Conservation (phyloP, 192 early-diverging fungal genomes). For the Gamsiella multidivaricata region DNA sequence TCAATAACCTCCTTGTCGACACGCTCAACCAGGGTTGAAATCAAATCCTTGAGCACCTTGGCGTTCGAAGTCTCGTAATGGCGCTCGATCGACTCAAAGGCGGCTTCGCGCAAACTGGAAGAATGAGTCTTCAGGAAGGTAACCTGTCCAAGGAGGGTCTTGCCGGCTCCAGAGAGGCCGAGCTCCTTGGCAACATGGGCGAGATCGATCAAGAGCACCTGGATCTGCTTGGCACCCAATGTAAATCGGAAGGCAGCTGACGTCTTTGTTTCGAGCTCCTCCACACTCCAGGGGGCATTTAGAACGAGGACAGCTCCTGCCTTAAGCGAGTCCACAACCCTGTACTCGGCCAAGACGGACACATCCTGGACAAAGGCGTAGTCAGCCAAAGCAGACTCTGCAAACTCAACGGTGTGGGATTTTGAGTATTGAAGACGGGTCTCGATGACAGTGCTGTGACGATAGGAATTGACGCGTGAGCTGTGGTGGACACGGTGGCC, state of each 20-base stretch:
- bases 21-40: conserved; percentile 40
- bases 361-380: conserved; percentile 75
- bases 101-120: conserved; percentile 34
- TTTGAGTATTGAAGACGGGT: conserved; percentile 70
- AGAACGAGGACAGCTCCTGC: conserved; percentile 67
- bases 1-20: conserved; percentile 54
- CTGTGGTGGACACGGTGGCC: conserved; percentile 47
- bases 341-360: conserved; percentile 66
- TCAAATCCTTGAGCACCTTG: conserved; percentile 36
- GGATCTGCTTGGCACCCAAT: conserved; percentile 61
- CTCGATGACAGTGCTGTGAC: conserved; percentile 67
- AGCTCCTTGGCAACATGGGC: conserved; percentile 70
- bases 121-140: conserved; percentile 42
- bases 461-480: conserved; percentile 64
- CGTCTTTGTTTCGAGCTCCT: conserved; percentile 75
- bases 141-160: conserved; percentile 66
- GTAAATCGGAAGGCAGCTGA: conserved; percentile 70
- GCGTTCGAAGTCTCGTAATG: conserved; percentile 49
- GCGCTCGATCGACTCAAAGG: conserved; percentile 28
- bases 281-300: conserved; percentile 74
- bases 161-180: conserved; percentile 61
- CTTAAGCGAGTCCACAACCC: conserved; percentile 66
- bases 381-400: conserved; percentile 59
- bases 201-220: conserved; percentile 74
- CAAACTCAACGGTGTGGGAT: conserved; percentile 37